These are phyloP conservation scores for Neurospora crassa DNA, from an alignment of 2,329 filamentous ascomycete genomes.

Conservation along the genomic window DNA sequence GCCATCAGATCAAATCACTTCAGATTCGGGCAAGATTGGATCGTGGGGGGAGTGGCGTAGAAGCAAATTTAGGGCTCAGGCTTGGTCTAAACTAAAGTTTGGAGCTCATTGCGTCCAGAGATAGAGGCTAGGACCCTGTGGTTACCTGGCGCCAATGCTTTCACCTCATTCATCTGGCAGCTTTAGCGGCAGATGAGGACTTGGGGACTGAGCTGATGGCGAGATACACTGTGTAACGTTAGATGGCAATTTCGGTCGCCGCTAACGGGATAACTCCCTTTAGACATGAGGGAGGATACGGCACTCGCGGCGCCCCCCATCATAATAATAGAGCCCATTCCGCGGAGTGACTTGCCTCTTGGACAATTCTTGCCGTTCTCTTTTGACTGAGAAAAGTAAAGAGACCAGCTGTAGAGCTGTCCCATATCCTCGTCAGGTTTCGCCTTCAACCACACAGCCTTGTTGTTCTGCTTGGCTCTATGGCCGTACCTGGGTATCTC, in stretches of 20 bases:
- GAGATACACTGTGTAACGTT: background rate
- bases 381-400: background rate
- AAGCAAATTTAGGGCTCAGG: background rate
- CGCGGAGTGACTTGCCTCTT: background rate
- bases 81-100: background rate
- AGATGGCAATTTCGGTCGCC: background rate
- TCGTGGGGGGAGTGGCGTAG: background rate
- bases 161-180: background rate
- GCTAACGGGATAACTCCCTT: background rate
- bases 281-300: background rate
- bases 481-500: slow-evolving; percentile 27
- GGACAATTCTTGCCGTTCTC: background rate
- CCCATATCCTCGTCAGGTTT: background rate
- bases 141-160: background rate
- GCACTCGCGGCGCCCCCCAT: background rate
- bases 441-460: background rate
- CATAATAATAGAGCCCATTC: background rate
- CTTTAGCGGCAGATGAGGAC: background rate
- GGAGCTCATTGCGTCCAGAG: background rate
- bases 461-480: slow-evolving; percentile 1
- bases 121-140: background rate
- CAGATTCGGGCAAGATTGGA: background rate
- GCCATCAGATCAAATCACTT: background rate
- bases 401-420: background rate
- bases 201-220: background rate